Evolutionary conservation across 768 basidiomycete genomes (phyloP), one percentile per base, ranked within the genome.

Genomic region (Tylopilus balloui): DNA sequence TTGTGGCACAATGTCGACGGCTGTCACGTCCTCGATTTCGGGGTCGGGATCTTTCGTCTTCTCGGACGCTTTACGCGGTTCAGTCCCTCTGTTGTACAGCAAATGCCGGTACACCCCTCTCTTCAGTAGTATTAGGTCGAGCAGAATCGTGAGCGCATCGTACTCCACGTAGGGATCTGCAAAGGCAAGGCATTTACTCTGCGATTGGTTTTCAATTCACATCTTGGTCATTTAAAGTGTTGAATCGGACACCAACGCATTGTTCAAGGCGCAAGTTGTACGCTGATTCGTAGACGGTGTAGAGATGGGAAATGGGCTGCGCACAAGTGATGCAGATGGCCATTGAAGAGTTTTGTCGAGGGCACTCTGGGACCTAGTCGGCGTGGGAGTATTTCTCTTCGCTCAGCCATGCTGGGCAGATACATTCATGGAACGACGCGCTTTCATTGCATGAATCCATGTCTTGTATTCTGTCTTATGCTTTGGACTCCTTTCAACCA

Each of bases 141-240:
- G 74, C 6, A 88, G 68, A 17, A 92, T 70, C 2, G 80, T 84
- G 51, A 92, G 68, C 0, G 74, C 70, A 63, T 92, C 88, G 53
- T 92, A 84, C 62, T 93, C 90, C 51, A 92, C 87, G 57, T 92
- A 92, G 48, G 88, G 88, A 67, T 93, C 91, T 0, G 83, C 88
- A 59, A 92, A 90, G 23, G 71, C 68, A 31, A 73, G 75, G 59
- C 87, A 88, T 46, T 70, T 70, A 21, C 71, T 67, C 86, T 87
- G 54, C n/a, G 24, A 10, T 20, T 38, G 40, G 10, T 14, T 41
- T 52, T 58, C 43, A 58, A 38, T 48, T 35, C 19, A 28, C 29
- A 25, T 47, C 35, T 27, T 8, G 27, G 21, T 21, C 17, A 39
- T 23, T 39, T n/a, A 36, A 1, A 45, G 23, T 3, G 21, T 28